Evolutionary conservation across 768 basidiomycete genomes (phyloP).

Genomic region (Brasilioporus rufonigricans): DNA sequence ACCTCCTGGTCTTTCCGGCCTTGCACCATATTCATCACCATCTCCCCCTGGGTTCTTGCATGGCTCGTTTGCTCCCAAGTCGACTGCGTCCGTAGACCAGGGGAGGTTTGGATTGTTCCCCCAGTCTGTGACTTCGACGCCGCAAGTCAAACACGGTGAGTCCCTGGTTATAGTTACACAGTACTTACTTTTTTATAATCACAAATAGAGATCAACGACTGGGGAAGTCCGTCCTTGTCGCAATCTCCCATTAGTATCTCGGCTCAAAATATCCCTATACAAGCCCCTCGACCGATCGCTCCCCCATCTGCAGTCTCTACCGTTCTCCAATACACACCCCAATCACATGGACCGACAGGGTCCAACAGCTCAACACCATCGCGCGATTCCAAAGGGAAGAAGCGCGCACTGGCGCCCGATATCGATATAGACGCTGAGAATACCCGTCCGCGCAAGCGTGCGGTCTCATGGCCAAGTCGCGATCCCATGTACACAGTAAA

Average conservation of each 20-base stretch:
- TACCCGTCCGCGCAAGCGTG: conserved; percentile 34
- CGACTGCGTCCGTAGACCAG: conserved; percentile 16
- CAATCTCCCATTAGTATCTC: conserved; percentile 17
- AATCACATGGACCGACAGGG: conserved; percentile 10
- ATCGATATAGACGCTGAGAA: conserved; percentile 24
- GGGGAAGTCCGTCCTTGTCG: conserved; percentile 18
- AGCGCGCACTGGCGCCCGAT: conserved; percentile 35
- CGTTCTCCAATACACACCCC: conserved; percentile 29
- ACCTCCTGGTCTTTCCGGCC: conserved; percentile 32
- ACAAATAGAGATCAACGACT: conserved; percentile 23
- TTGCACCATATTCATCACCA: conserved; percentile 32
- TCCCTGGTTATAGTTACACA: background rate
- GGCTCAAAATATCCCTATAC: conserved; percentile 24
- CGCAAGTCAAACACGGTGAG: conserved; percentile 31
- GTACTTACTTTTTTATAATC: background rate
- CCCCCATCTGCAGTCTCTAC: conserved; percentile 34
- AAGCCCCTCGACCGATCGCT: conserved; percentile 28
- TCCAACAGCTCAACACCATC: conserved; percentile 29
- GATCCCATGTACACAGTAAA: conserved; percentile 35
- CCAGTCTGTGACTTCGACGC: conserved; percentile 18
- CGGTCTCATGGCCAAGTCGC: conserved; percentile 49
- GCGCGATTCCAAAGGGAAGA: conserved; percentile 33
- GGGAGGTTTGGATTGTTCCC: conserved; percentile 19
- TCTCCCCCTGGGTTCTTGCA: conserved; percentile 36
- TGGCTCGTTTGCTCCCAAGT: conserved; percentile 27